phyloP scores from a whole-genome alignment of 2,329 filamentous ascomycete species.

The Leptographium wingfieldii region DNA sequence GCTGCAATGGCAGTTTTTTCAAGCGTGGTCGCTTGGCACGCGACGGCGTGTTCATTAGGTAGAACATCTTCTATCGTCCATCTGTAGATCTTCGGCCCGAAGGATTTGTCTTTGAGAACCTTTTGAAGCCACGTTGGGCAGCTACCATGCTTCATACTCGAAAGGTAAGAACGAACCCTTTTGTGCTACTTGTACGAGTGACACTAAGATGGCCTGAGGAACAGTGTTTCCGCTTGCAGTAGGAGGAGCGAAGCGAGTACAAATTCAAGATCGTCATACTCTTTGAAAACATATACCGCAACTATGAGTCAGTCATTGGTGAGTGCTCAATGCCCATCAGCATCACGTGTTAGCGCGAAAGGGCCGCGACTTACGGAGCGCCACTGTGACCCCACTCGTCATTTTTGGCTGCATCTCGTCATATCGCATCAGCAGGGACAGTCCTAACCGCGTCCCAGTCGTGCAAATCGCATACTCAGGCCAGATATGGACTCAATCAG shows the following conservation, averaged over 20 bases:
- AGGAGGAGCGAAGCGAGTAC: too few relatives aligned
- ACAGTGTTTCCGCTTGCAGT: too few relatives aligned
- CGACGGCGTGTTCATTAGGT: background rate
- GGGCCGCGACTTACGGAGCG: background rate
- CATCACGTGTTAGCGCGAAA: background rate
- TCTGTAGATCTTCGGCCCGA: slow-evolving; percentile 7
- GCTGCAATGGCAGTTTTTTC: background rate
- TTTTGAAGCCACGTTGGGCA: slow-evolving; percentile 7
- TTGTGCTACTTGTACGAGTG: background rate
- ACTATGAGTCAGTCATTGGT: too few relatives aligned
- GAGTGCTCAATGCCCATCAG: too few relatives aligned
- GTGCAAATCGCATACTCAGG: background rate
- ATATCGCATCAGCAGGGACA: background rate
- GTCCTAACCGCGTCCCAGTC: background rate
- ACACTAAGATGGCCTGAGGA: too few relatives aligned
- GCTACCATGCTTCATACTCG: background rate
- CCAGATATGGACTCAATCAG: background rate
- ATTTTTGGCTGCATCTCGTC: background rate
- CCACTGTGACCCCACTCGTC: background rate
- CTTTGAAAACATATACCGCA: too few relatives aligned
- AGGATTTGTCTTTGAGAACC: slow-evolving; percentile 1
- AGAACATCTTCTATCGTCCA: slow-evolving; percentile 6
- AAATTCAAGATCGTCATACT: too few relatives aligned
- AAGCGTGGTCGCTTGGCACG: too few relatives aligned
- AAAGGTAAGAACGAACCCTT: background rate